A percentile compares a stretch with the other conserved stretches of the same genome.
phyloP scores from a whole-genome alignment of 2,329 filamentous ascomycete species.

The Aureobasidium uvarum region DNA sequence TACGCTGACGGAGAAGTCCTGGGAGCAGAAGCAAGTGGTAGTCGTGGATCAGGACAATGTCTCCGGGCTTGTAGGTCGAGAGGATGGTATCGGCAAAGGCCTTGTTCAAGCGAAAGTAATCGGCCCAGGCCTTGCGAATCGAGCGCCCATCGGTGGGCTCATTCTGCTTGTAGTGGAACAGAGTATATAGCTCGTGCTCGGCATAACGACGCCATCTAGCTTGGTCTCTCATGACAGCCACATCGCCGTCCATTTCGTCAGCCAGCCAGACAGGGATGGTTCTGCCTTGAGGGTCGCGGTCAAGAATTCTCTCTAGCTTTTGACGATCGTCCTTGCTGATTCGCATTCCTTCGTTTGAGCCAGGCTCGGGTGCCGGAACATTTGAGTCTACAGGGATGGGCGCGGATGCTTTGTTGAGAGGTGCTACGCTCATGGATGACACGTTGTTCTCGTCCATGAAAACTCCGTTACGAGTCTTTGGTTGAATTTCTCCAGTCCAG shows the following conservation, averaged over 20 bases:
- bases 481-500: conserved; percentile 77
- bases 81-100: conserved; percentile 88
- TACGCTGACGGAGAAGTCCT: conserved; percentile 78
- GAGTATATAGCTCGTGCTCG: conserved; percentile 85
- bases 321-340: conserved; percentile 68
- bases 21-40: conserved; percentile 91
- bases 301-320: conserved; percentile 71
- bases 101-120: conserved; percentile 91
- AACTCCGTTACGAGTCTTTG: conserved; percentile 30
- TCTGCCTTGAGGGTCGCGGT: conserved; percentile 69
- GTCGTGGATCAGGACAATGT: conserved; percentile 90
- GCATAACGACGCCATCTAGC: conserved; percentile 84
- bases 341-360: conserved; percentile 64
- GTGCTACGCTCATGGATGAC: conserved; percentile 51
- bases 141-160: conserved; percentile 81
- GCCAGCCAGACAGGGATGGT: conserved; percentile 87
- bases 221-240: conserved; percentile 74
- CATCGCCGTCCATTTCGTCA: conserved; percentile 70
- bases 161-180: conserved; percentile 96
- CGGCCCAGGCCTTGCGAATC: conserved; percentile 80
- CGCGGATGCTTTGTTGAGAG: conserved; percentile 72
- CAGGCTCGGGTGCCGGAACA: conserved; percentile 36
- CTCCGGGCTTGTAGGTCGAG: conserved; percentile 85
- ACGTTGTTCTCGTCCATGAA: conserved; percentile 40
- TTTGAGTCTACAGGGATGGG: conserved; percentile 70